Evolutionary conservation across 2,329 filamentous ascomycete species (phyloP).

Genomic region (Truncatella angustata): DNA sequence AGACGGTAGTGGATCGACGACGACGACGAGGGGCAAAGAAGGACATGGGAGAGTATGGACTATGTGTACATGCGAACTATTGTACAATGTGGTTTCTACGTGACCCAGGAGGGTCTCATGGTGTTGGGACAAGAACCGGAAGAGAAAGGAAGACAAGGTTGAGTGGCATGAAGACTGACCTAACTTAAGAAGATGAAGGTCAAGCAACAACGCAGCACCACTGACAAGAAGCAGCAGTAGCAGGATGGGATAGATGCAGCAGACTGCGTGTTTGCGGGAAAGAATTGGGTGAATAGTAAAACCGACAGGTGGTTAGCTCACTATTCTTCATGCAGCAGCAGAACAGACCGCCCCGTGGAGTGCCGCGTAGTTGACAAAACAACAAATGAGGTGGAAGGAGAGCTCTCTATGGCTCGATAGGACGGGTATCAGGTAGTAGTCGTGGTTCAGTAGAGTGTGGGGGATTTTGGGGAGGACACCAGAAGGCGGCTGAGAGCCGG

Average conservation of each 20-base stretch:
- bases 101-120: slow-evolving; percentile 37
- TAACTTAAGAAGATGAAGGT: slow-evolving; percentile 32
- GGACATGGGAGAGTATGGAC: slow-evolving; percentile 19
- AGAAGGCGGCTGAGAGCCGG: not conserved
- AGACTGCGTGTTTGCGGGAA: slow-evolving; percentile 29
- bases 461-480: slow-evolving; percentile 14
- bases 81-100: slow-evolving; percentile 31
- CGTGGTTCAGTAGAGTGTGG: slow-evolving; percentile 17
- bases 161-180: slow-evolving; percentile 25
- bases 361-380: slow-evolving; percentile 27
- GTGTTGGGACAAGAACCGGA: slow-evolving; percentile 14
- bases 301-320: slow-evolving; percentile 24
- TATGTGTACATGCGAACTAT: slow-evolving; percentile 20
- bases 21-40: slow-evolving; percentile 22
- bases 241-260: slow-evolving; percentile 27
- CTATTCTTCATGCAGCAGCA: slow-evolving; percentile 25
- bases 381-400: slow-evolving; percentile 29
- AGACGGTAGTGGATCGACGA: slow-evolving; percentile 25
- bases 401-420: slow-evolving; percentile 25
- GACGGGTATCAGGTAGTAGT: slow-evolving; percentile 26
- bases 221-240: slow-evolving; percentile 10
- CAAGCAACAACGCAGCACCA: slow-evolving; percentile 22
- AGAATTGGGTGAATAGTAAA: slow-evolving; percentile 25
- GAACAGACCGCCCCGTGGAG: slow-evolving; percentile 29
- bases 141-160: slow-evolving; percentile 19